These are phyloP conservation scores for Suhomyces prunicola DNA, from an alignment of 805 yeast species.

Conservation along the genomic window DNA sequence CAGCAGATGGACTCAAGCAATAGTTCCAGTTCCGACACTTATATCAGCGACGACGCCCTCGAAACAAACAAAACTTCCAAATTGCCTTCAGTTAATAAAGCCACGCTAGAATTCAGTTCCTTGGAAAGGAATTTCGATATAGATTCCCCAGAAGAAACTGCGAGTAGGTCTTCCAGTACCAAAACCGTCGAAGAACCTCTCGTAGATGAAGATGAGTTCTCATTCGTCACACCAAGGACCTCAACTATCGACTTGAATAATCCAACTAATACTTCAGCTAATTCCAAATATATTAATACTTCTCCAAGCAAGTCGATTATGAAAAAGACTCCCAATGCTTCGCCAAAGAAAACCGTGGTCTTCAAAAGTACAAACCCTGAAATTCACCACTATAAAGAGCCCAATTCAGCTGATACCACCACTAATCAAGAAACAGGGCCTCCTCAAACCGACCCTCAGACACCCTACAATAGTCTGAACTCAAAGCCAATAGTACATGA, in stretches of 20 bases:
- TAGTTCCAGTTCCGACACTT: constrained; percentile 43
- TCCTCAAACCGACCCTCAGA: neutral
- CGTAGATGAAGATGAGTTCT: constrained; percentile 21
- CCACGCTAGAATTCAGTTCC: constrained; percentile 5
- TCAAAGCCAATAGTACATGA: constrained; percentile 13
- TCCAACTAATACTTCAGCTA: constrained; percentile 3
- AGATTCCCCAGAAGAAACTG: constrained; percentile 11
- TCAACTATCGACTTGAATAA: constrained; percentile 15
- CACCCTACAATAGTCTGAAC: neutral
- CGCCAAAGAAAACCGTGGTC: constrained; percentile 40
- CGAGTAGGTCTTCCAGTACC: neutral
- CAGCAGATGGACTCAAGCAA: constrained; percentile 10
- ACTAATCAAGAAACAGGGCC: neutral
- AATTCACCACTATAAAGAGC: constrained; percentile 27
- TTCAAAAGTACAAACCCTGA: constrained; percentile 29
- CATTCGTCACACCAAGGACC: constrained; percentile 23
- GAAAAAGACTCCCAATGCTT: constrained; percentile 24
- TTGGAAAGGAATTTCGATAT: constrained; percentile 22
- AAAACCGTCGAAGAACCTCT: constrained; percentile 5
- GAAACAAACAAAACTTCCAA: neutral
- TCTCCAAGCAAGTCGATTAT: constrained; percentile 41
- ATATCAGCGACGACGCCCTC: constrained; percentile 29
- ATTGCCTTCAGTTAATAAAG: neutral
- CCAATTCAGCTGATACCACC: constrained; percentile 3
- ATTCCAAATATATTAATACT: constrained; percentile 6